Evolutionary conservation across 345 rosid species (phyloP).

Genomic region (Alliaria petiolata): DNA sequence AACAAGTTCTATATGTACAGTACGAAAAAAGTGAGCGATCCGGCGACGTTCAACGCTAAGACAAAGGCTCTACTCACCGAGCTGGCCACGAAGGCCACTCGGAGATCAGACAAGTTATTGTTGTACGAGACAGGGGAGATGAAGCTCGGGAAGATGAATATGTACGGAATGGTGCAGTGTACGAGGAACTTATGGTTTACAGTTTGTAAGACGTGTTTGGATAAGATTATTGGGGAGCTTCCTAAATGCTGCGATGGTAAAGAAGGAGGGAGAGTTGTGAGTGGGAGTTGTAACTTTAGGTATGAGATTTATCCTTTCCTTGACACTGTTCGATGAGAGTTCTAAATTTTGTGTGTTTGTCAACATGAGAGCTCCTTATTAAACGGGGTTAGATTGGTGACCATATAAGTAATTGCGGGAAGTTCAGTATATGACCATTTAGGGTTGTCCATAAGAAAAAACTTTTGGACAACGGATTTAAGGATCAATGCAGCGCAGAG

Average conservation of each 20-base stretch:
- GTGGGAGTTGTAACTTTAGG: conserved; percentile 51
- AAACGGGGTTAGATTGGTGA: background rate
- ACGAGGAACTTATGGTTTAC: conserved; percentile 35
- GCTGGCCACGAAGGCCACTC: conserved; percentile 29
- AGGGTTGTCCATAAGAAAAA: no score
- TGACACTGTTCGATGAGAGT: background rate
- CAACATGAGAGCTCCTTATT: background rate
- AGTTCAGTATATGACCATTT: background rate
- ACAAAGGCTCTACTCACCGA: conserved; percentile 34
- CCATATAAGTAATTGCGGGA: background rate
- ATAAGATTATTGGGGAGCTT: conserved; percentile 36
- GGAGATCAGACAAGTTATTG: background rate
- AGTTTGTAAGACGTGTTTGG: conserved; percentile 43
- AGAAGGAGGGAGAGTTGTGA: conserved; percentile 48
- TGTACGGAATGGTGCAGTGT: conserved; percentile 56
- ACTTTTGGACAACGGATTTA: no score
- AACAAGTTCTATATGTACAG: conserved; percentile 37
- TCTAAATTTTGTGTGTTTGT: background rate
- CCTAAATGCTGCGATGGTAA: conserved; percentile 52
- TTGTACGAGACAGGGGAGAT: conserved; percentile 3
- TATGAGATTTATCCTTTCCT: conserved; percentile 55
- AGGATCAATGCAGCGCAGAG: no score
- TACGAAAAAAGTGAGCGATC: conserved; percentile 31
- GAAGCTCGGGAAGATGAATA: conserved; percentile 8
- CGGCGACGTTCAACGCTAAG: conserved; percentile 35